A percentile compares a stretch with the other conserved stretches of the same genome.
phyloP scores from a whole-genome alignment of 2,329 filamentous ascomycete genomes.

The Botrytis cinerea region DNA sequence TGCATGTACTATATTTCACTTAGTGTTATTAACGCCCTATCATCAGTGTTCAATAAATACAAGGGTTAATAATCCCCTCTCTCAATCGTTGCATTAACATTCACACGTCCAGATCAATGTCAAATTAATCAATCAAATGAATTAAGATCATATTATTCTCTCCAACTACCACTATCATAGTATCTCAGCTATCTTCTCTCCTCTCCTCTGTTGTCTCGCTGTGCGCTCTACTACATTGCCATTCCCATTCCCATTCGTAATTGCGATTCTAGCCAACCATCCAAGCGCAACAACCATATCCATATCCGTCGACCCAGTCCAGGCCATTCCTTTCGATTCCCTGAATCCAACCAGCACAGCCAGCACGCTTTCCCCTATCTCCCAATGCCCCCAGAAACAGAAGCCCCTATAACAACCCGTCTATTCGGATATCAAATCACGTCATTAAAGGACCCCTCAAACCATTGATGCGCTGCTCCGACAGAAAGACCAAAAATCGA shows the following conservation, averaged over 20 bases:
- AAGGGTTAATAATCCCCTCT: neutral
- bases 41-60: too few relatives aligned
- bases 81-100: neutral
- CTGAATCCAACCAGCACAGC: conserved; percentile 1
- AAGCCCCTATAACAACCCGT: neutral
- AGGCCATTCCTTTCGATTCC: neutral
- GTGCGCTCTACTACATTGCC: neutral
- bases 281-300: neutral
- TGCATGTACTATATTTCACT: too few relatives aligned
- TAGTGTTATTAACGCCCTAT: too few relatives aligned
- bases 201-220: neutral
- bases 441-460: conserved; percentile 11
- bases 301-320: neutral
- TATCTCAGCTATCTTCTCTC: neutral
- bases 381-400: neutral
- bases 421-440: conserved; percentile 20
- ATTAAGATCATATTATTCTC: neutral
- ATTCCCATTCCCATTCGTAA: neutral
- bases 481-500: neutral
- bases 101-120: neutral
- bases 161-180: neutral
- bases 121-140: conserved; percentile 3
- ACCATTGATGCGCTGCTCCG: conserved; percentile 2
- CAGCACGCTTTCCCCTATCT: neutral
- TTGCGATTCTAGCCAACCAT: neutral